These are phyloP conservation scores for Perkinsus marinus DNA, from an alignment of 169 alveolate species.

Conservation along the genomic window DNA sequence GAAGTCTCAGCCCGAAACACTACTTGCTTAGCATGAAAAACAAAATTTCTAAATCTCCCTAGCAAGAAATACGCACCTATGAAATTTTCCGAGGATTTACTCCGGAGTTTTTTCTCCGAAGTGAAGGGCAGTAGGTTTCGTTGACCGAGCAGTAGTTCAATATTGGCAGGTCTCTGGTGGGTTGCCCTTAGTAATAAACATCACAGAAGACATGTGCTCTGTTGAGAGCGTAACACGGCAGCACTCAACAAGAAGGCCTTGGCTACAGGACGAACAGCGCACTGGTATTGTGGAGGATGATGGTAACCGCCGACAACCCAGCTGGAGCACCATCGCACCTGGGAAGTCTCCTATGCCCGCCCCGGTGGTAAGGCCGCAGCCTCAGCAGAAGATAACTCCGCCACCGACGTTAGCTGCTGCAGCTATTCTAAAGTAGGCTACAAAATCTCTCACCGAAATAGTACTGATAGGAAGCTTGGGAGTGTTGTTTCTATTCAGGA, in stretches of 20 bases:
- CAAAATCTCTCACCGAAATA: too few relatives aligned
- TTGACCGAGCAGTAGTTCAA: neutral
- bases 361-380: neutral
- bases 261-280: neutral
- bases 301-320: neutral
- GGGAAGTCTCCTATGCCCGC: neutral
- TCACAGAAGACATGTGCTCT: neutral
- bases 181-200: neutral
- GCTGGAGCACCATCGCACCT: neutral
- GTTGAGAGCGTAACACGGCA: neutral
- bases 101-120: too few relatives aligned
- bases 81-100: too few relatives aligned
- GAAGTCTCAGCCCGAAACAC: too few relatives aligned
- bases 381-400: neutral
- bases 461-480: neutral
- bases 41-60: too few relatives aligned
- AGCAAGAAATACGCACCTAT: too few relatives aligned
- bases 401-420: neutral
- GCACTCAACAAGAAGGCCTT: neutral
- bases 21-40: too few relatives aligned
- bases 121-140: too few relatives aligned
- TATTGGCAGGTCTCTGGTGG: too few relatives aligned
- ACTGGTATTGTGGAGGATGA: neutral
- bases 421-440: neutral
- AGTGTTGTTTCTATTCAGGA: neutral